Evolutionary conservation across 2,329 filamentous ascomycete genomes (phyloP), one percentile per base, ranked within the genome.

Genomic region (Thielaviopsis cerberus): DNA sequence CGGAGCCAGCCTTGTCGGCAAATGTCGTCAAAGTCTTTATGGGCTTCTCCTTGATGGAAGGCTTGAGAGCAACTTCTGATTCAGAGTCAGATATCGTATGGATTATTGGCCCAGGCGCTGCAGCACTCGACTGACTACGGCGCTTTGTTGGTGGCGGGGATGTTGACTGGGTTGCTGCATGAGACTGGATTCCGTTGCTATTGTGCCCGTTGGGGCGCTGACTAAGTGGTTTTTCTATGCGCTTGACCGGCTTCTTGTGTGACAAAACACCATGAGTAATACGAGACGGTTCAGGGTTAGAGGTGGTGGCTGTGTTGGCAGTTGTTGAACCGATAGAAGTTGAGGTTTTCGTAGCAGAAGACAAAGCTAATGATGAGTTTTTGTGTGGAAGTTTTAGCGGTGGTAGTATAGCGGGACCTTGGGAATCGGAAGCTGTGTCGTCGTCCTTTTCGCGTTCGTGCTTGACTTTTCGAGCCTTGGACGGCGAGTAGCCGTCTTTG

Each of bases 401-500:
- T 15, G 55, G 48, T 11, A 52, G 5, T 7, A 50, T 17, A 7
- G 20, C 41, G 6, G 34, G 50, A 2, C 51, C 25, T 6, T 24
- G 57, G 5, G 53, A 58, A 20, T 61, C 41, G n/a, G 57, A 34
- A 7, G 48, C 30, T 1, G 22, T 26, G 10, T 57, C 57, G 53
- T 63, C 62, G 24, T 81, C 80, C 64, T 76, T 79, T 64, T 73
- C 77, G 65, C 82, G 79, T 66, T 84, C 82, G 63, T 83, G 79
- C 66, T 82, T 83, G 53, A 79, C 72, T 69, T 83, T 83, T 60
- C 79, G 76, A 60, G 73, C 73, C 68, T 83, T 83, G 60, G 79
- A 78, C 0, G 80, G 80, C 24, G 80, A 83, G 64, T 80, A 72
- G 45, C 79, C 79, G 66, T 83, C 78, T 65, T 83, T 84, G 26